Conservation (phyloP, 148 eudicot species). For the Silene conica region DNA sequence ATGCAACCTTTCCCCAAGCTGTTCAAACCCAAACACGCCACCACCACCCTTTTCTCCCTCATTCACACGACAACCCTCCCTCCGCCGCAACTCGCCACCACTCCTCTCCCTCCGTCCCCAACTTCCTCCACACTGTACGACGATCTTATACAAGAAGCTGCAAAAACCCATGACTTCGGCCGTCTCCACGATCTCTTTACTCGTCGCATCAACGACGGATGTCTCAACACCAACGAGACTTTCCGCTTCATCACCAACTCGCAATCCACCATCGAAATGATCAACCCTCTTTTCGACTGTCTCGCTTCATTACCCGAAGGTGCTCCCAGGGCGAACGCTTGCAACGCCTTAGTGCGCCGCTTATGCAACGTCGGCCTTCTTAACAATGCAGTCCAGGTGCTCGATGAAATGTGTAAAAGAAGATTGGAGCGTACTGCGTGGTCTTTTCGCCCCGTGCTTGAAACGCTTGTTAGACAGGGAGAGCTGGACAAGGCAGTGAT, state of each 20-base stretch:
- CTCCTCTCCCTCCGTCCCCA: neutral
- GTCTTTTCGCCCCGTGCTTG: conserved; percentile 53
- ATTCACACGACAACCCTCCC: conserved; percentile 8
- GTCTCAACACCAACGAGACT: conserved; percentile 47
- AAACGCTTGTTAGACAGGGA: conserved; percentile 28
- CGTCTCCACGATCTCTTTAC: conserved; percentile 40
- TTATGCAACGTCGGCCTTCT: conserved; percentile 35
- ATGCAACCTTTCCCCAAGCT: conserved; percentile 3
- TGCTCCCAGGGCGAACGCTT: conserved; percentile 38
- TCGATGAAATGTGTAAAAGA: conserved; percentile 29
- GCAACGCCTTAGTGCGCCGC: conserved; percentile 32
- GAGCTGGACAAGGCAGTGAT: conserved; percentile 31
- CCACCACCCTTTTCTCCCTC: neutral
- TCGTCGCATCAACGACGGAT: conserved; percentile 40
- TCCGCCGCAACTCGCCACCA: neutral
- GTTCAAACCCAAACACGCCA: neutral
- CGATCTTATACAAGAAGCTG: conserved; percentile 22
- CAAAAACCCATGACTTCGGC: conserved; percentile 27
- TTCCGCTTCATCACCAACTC: conserved; percentile 47
- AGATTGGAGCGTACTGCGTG: conserved; percentile 29
- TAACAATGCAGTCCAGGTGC: conserved; percentile 43
- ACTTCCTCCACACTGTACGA: conserved; percentile 23
- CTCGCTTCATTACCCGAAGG: conserved; percentile 38
- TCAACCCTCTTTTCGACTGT: conserved; percentile 31
- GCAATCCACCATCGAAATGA: conserved; percentile 28